Base-by-base conservation (phyloP, 192 early-diverging fungal genomes). In the Paraglomus brasilianum region DNA sequence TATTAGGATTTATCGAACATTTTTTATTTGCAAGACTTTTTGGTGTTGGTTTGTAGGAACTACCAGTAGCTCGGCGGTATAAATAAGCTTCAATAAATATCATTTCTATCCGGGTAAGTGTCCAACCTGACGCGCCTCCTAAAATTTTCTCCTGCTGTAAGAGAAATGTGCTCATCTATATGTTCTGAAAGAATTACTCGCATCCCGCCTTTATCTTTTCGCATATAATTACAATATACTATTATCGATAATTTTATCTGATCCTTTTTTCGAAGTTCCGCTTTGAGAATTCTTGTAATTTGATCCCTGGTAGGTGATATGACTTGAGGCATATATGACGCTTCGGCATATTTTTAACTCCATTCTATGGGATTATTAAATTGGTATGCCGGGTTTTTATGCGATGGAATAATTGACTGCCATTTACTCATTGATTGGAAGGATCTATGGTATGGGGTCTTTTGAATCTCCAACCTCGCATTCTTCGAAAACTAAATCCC, bases 151-250 rank as follows among this genome's bases (percentile, higher is more conserved):
- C 58, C 15, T 43, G 58, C 58, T 42, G 40, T 43, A 42, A 42
- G 36, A 13, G 58, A 43, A 15, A 60, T 40, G 44, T 60, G 40
- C 58, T 60, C 40, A 60, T 60, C 40, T 60, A 60, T 60, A 60
- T 60, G 55, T 57, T 57, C 55, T 24, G 55, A 57, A 24, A 9
- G 22, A 57, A 57, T 57, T 39, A 38, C 22, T 57, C 22, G 5
- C 22, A 57, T 57, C 40, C 15, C 4, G n/a, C 36, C 57, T 59
- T 59, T 59, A 4, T 40, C 1, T 15, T 19, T 60, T 42, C 21
- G 40, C 40, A 40, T 60, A 60, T 60, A 60, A 60, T 40, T 60
- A 4, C n/a, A 11, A 40, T 59, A 40, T 59, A 40, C 57, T 14
- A 59, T 41, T 21, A 59, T 5, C 17, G 57, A 36, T 40, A 41